Percentiles rank a stretch among this genome's conserved stretches.
Evolutionary conservation across 2,329 filamentous ascomycete species (phyloP).

Genomic region (Penicillium sp.): DNA sequence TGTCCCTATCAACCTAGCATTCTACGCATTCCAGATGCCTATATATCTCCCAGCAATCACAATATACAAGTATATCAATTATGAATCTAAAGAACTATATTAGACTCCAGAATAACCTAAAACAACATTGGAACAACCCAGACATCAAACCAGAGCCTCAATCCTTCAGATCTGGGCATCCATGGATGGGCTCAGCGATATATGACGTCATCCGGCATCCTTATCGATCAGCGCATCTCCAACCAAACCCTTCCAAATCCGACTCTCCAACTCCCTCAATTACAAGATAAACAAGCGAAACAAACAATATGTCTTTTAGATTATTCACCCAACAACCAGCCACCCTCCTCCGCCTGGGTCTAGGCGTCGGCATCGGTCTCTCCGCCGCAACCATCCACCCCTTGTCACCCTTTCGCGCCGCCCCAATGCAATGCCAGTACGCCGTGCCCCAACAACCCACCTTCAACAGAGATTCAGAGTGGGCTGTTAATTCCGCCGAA

Average conservation of each 20-base stretch:
- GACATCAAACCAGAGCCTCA: background rate
- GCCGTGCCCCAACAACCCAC: conserved; percentile 15
- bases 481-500: conserved; percentile 27
- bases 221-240: conserved; percentile 5
- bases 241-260: background rate
- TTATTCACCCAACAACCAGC: conserved; percentile 28
- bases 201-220: conserved; percentile 19
- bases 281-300: background rate
- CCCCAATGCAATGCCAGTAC: conserved; percentile 41
- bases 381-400: conserved; percentile 30
- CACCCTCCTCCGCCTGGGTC: conserved; percentile 32
- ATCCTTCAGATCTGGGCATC: background rate
- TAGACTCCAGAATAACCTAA: background rate
- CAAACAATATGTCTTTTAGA: conserved; percentile 22
- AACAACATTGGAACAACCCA: too few relatives aligned
- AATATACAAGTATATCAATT: too few relatives aligned
- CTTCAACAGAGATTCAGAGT: conserved; percentile 14
- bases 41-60: background rate
- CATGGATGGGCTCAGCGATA: background rate
- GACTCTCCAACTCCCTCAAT: conserved; percentile 5
- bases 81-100: background rate
- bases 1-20: background rate
- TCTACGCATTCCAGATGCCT: background rate
- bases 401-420: conserved; percentile 33
- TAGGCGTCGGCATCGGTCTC: conserved; percentile 36